Base-by-base conservation (phyloP, 148 eudicot genomes). In the Persicaria tinctoria region DNA sequence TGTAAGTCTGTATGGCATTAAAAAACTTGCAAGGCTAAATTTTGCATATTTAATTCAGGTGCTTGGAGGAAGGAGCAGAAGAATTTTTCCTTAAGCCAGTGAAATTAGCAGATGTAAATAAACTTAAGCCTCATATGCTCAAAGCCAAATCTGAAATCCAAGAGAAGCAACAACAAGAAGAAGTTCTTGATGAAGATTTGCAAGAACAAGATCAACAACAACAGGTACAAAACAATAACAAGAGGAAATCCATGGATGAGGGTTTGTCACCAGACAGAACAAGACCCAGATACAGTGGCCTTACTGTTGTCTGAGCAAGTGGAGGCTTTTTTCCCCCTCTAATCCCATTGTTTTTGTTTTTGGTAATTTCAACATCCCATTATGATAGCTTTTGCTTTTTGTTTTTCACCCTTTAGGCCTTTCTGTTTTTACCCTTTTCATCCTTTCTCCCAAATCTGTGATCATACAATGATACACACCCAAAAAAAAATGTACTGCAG, bases 61-160 rank as follows among this genome's bases (percentile, higher is more conserved):
- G 98, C 77, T 89, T 93, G 56, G 96, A 93, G 74, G 98, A 88
- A 81, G 98, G 98, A 73, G 98, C 98, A 60, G 93, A 93, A 49
- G 98, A 93, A 46, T 93, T 93, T 76, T 87, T 93, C 74, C 88
- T 93, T 1, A 93, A 93, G 85, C 98, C 98, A 60, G 98, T 93
- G 72, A 79, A 83, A 18, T 68, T 82, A 75, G 79, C 96, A 41
- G 98, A 93, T 86, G 93, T 93, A 70, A 86, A 79, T 79, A 93
- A 88, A 82, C 93, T 93, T 38, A 87, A 74, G 76, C 93, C 97
- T 38, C 96, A 93, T 77, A 85, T 93, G 82, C 80, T 89, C 83
- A 91, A 85, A 82, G 84, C 95, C 77, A 90, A 84, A 84, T 64
- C 50, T 81, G 79, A 62, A 75, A 77, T 20, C 76, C 74, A 74